These are phyloP conservation scores for Stentor roeselii DNA, from an alignment of 73 alveolate species.

Conservation along the genomic window DNA sequence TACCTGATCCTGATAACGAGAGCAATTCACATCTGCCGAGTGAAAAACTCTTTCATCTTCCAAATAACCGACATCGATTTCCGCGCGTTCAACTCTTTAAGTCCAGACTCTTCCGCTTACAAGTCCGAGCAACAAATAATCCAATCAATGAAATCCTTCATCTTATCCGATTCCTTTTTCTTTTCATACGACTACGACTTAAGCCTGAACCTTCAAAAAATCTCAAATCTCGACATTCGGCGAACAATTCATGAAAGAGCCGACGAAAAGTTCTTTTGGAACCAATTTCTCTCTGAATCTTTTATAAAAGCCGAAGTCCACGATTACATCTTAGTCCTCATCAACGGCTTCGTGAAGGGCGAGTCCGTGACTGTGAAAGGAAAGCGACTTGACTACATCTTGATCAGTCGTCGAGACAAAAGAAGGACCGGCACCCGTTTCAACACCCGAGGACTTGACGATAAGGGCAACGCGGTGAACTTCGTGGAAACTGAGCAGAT, in stretches of 20 bases:
- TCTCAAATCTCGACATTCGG: constrained; percentile 35
- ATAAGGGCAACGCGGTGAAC: constrained; percentile 88
- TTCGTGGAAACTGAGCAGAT: constrained; percentile 94
- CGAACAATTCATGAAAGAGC: constrained; percentile 44
- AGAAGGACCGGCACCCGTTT: constrained; percentile 94
- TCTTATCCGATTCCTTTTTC: constrained; percentile 76
- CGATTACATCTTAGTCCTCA: constrained; percentile 76
- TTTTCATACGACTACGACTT: constrained; percentile 88
- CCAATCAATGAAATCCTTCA: constrained; percentile 63
- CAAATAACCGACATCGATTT: background rate
- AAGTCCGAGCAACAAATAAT: constrained; percentile 54
- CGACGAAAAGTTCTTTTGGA: constrained; percentile 75
- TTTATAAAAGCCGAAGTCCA: constrained; percentile 62
- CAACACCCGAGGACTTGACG: constrained; percentile 90
- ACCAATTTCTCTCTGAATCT: constrained; percentile 65
- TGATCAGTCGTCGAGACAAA: constrained; percentile 83
- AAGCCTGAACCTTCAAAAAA: constrained; percentile 40
- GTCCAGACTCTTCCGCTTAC: background rate
- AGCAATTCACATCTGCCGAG: background rate
- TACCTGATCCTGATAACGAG: background rate
- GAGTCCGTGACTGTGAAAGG: constrained; percentile 56
- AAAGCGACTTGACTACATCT: constrained; percentile 60
- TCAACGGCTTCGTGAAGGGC: constrained; percentile 81
- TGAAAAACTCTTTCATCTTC: background rate
- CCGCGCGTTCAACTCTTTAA: background rate